Base-by-base conservation (phyloP, 1,139 yeast species). In the Pneumocystis sp. region DNA sequence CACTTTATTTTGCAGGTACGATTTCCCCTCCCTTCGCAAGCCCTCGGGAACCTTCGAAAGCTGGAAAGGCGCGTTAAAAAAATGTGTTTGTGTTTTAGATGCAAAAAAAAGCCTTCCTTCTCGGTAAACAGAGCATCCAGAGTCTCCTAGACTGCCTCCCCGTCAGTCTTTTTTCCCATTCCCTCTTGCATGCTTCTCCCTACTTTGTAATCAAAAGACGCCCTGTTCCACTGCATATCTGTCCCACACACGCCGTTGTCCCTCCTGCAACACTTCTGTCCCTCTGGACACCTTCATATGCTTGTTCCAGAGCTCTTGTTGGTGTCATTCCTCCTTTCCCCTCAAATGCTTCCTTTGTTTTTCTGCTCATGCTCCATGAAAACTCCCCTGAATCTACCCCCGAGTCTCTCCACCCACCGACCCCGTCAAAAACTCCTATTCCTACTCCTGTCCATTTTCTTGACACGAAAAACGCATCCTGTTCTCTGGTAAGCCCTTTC, bases 371-470 rank as follows among this genome's bases (percentile, higher is more conserved):
- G 1, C 29, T 25, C 56, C 56, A 44, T 6, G 56, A 44, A 64
- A 77, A 73, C 34, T 71, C 73, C 1, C 76, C 82, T 1, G 96
- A 87, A 74, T 91, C 96, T 70, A 85, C 87, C 0, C 97, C 96
- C 57, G 88, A 85, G 70, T 88, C 91, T 1, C 89, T 82, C 96
- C 97, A 91, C 1, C 97, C 97, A 21, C 97, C 97, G 6, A 93
- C 97, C 25, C 98, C 98, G 75, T 93, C 98, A 1, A 97, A 93
- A 0, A 93, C 97, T 7, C 96, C 97, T 3, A 88, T 80, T 0
- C 91, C 84, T 0, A 86, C 72, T 8, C 25, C 29, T 7, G 10
- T 7, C 40, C 40, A 37, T 6, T 21, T 17, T 15, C 29, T 10
- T 7, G 56, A 44, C 1, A 44, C 15, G 19, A 44, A 44, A 19